Conservation (phyloP, 2,329 filamentous ascomycete species). For the Diaporthe ilicicola region DNA sequence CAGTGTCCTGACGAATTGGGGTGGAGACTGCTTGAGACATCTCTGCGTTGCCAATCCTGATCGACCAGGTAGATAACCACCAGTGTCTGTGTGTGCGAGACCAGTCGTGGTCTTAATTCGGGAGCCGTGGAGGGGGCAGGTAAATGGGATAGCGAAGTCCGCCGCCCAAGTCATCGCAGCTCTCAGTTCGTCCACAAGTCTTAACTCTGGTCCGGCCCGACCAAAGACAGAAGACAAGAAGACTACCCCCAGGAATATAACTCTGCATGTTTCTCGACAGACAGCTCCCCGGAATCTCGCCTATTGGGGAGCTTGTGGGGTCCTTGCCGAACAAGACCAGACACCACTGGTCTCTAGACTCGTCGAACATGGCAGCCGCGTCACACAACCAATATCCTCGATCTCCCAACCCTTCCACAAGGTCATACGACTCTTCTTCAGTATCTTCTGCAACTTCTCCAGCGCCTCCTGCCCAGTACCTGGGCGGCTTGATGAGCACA, state of each 20-base stretch:
- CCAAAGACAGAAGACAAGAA: conserved; percentile 19
- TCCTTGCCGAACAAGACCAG: conserved; percentile 45
- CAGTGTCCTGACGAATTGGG: conserved; percentile 15
- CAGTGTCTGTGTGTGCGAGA: conserved; percentile 21
- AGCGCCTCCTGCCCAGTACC: conserved; percentile 60
- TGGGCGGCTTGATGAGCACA: conserved; percentile 61
- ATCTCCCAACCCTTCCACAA: conserved; percentile 68
- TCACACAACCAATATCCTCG: conserved; percentile 67
- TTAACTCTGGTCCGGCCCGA: neutral
- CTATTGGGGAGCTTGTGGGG: conserved; percentile 49
- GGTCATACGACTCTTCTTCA: conserved; percentile 71
- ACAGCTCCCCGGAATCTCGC: conserved; percentile 47
- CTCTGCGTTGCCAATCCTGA: conserved; percentile 64
- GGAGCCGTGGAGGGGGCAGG: conserved; percentile 25
- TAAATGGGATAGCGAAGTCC: conserved; percentile 14
- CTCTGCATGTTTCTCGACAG: conserved; percentile 52
- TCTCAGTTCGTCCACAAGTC: neutral
- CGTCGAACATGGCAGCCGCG: conserved; percentile 63
- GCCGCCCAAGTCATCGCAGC: conserved; percentile 4
- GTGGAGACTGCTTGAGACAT: conserved; percentile 43
- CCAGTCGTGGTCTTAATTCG: conserved; percentile 25
- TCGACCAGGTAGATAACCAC: conserved; percentile 47
- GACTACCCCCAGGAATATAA: conserved; percentile 27
- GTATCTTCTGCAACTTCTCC: conserved; percentile 70
- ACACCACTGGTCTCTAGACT: conserved; percentile 43